phyloP scores from a whole-genome alignment of 1,284 basidiomycete species.

The Ustilago trichophora region DNA sequence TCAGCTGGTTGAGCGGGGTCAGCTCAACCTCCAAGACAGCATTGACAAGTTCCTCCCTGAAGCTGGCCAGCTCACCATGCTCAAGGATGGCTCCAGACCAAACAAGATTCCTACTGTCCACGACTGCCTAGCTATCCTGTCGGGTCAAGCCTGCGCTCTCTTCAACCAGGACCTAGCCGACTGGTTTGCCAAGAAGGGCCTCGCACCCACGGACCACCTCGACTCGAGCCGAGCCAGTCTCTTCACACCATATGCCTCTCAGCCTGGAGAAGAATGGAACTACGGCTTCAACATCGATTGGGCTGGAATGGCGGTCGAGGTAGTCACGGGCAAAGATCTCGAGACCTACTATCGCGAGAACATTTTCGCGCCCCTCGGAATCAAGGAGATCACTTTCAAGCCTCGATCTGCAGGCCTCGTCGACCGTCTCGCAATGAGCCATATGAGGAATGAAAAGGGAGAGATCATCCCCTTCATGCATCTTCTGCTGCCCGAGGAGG shows the following conservation, averaged over 20 bases:
- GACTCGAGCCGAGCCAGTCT: conserved; percentile 15
- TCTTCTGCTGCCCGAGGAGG: conserved; percentile 17
- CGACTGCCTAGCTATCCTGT: conserved; percentile 33
- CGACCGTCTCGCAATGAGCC: conserved; percentile 18
- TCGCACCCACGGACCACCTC: conserved; percentile 14
- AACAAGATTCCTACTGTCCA: conserved; percentile 44
- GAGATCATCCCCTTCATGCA: conserved; percentile 18
- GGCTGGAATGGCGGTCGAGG: conserved; percentile 44
- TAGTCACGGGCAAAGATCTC: conserved; percentile 43
- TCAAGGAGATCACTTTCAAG: conserved; percentile 48
- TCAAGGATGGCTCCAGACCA: conserved; percentile 27
- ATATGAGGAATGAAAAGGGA: conserved; percentile 4
- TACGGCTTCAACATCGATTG: conserved; percentile 53
- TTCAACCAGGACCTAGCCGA: conserved; percentile 39
- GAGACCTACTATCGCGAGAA: conserved; percentile 51
- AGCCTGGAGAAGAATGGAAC: conserved; percentile 51
- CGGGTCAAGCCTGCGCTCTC: conserved; percentile 32
- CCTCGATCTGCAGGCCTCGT: conserved; percentile 13
- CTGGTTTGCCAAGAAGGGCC: conserved; percentile 21
- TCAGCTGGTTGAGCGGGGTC: conserved; percentile 60
- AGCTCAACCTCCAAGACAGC: conserved; percentile 54
- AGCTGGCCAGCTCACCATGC: conserved; percentile 39
- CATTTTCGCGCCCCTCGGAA: conserved; percentile 56
- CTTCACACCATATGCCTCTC: conserved; percentile 30
- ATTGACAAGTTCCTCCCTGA: conserved; percentile 54